These are phyloP conservation scores for Carnegiea gigantea DNA, from an alignment of 179 eudicot species.

Conservation along the genomic window DNA sequence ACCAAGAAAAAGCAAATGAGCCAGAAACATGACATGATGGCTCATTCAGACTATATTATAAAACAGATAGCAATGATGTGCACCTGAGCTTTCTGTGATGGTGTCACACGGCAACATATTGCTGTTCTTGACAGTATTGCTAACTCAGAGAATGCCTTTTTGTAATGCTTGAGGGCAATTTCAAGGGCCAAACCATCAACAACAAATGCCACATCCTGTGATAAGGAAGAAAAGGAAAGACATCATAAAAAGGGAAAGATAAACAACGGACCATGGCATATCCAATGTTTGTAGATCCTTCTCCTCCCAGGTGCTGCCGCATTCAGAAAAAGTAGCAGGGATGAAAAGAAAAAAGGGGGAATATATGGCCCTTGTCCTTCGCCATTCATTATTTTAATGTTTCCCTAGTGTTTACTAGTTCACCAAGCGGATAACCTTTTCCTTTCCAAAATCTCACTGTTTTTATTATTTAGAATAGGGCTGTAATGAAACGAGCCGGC, in stretches of 20 bases:
- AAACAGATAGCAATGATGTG: slow-evolving; percentile 14
- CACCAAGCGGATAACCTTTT: neutral
- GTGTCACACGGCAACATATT: slow-evolving; percentile 97
- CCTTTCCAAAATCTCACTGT: neutral
- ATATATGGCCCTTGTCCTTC: neutral
- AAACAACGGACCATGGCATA: neutral
- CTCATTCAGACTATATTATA: slow-evolving; percentile 10
- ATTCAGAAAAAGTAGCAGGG: neutral
- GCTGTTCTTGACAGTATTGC: slow-evolving; percentile 93
- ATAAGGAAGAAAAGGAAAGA: slow-evolving; percentile 1
- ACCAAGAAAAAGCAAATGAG: neutral
- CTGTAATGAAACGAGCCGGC: too few relatives aligned
- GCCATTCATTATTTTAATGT: neutral
- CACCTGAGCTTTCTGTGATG: slow-evolving; percentile 99
- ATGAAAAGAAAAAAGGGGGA: neutral
- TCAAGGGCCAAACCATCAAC: slow-evolving; percentile 99
- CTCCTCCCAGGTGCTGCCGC: neutral
- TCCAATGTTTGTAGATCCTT: neutral
- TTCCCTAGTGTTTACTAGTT: neutral
- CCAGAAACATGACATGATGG: neutral
- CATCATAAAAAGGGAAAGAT: neutral
- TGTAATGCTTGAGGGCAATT: slow-evolving; percentile 72
- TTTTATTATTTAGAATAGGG: too few relatives aligned
- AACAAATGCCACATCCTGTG: slow-evolving; percentile 95
- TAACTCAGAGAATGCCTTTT: slow-evolving; percentile 78